A percentile compares a stretch with the other conserved stretches of the same genome.
Conservation (phyloP, 768 basidiomycete species). For the Glaciozyma martinii region DNA sequence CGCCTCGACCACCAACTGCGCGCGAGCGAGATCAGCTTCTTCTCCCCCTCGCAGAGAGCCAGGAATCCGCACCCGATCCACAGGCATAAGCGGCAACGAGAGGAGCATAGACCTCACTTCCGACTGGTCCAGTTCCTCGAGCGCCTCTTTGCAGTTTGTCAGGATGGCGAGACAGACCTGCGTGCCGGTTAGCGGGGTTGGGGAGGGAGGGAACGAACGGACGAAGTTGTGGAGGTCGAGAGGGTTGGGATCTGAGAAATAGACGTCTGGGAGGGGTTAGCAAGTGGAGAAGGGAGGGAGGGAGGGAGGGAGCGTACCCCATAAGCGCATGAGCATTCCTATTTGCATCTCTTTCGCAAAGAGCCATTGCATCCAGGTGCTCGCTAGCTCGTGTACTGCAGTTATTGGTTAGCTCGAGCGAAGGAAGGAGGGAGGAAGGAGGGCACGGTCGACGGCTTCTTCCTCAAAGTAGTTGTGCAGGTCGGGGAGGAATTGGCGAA, state of each 20-base stretch:
- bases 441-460: slow-evolving; percentile 3
- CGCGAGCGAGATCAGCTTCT: too few species aligned
- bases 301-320: not conserved
- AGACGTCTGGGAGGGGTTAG: not conserved
- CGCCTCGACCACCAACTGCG: slow-evolving; percentile 6
- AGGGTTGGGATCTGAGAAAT: slow-evolving; percentile 3
- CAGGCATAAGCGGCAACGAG: not conserved
- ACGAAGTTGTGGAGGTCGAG: slow-evolving; percentile 7
- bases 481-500: slow-evolving; percentile 9
- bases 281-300: not conserved
- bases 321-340: slow-evolving; percentile 1
- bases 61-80: not conserved
- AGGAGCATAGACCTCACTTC: not conserved
- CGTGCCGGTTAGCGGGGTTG: too few species aligned
- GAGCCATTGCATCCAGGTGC: slow-evolving; percentile 3
- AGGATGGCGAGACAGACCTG: slow-evolving; percentile 8
- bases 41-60: not conserved
- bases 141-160: slow-evolving; percentile 1
- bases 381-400: not conserved
- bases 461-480: slow-evolving; percentile 10
- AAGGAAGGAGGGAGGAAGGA: too few species aligned
- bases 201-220: too few species aligned
- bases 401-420: too few species aligned
- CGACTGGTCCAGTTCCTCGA: slow-evolving; percentile 9
- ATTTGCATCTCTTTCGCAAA: slow-evolving; percentile 3